A percentile compares a stretch with the other conserved stretches of the same genome.
Conservation (phyloP, 768 basidiomycete genomes). For the Austroboletus festivus region DNA sequence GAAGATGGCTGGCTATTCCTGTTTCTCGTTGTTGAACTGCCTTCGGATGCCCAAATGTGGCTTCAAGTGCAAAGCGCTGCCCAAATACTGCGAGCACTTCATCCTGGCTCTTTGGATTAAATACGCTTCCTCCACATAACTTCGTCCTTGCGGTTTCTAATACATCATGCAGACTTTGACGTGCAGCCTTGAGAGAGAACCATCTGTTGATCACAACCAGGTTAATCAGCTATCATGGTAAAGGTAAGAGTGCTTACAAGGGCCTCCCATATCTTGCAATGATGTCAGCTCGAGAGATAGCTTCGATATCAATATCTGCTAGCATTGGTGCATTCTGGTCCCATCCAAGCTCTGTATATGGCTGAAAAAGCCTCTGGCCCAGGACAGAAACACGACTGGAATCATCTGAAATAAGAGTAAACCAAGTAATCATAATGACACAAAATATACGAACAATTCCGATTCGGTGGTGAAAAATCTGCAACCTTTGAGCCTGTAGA, state of each 20-base stretch:
- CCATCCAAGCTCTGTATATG: constrained; percentile 4
- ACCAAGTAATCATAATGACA: not conserved
- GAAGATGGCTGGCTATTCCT: constrained; percentile 9
- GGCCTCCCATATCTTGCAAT: constrained; percentile 1
- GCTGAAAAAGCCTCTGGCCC: not conserved
- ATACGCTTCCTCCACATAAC: not conserved
- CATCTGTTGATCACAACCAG: not conserved
- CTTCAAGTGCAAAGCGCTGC: not conserved
- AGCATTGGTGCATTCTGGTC: not conserved
- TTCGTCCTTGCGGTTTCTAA: not conserved
- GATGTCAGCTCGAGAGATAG: not conserved
- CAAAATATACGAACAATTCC: not conserved
- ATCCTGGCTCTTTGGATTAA: not conserved
- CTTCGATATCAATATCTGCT: not conserved
- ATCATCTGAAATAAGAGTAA: not conserved
- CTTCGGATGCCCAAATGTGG: not conserved
- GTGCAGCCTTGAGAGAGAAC: not conserved
- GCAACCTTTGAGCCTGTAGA: not conserved
- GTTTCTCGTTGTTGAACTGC: not conserved
- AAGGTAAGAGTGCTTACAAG: not conserved
- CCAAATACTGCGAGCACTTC: not conserved
- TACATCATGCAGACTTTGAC: not conserved
- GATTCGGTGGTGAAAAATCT: not conserved
- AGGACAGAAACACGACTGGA: not conserved
- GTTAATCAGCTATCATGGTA: not conserved